These are phyloP conservation scores for Quercus lobata DNA, from an alignment of 331 rosid species.

Conservation along the genomic window DNA sequence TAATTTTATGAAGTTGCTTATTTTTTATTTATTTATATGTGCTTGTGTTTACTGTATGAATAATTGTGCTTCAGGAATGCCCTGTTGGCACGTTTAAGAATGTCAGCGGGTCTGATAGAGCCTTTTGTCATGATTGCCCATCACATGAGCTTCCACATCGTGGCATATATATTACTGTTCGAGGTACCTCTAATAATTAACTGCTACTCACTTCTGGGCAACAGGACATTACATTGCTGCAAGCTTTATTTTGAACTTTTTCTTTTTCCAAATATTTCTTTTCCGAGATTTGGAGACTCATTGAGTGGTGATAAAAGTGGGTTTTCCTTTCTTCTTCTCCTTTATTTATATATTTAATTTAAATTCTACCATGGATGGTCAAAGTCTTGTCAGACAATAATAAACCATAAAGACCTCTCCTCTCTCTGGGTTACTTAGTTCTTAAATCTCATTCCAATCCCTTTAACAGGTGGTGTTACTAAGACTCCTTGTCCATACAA, in stretches of 20 bases:
- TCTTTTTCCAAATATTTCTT: not conserved
- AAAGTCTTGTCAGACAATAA: not conserved
- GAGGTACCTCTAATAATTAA: conserved; percentile 56
- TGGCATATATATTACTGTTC: conserved; percentile 56
- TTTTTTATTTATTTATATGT: not conserved
- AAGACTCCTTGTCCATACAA: conserved; percentile 86
- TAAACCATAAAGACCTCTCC: not conserved
- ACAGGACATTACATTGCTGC: not conserved
- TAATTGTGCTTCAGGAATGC: conserved; percentile 70
- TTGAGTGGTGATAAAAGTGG: not conserved
- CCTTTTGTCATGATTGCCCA: conserved; percentile 70
- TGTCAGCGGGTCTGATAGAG: conserved; percentile 71
- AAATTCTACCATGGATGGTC: not conserved
- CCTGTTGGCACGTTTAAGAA: conserved; percentile 92
- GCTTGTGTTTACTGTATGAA: conserved; percentile 5
- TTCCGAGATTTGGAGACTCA: not conserved
- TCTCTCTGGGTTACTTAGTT: not conserved
- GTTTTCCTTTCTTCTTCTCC: not conserved
- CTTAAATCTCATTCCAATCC: not conserved
- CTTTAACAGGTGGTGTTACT: conserved; percentile 73
- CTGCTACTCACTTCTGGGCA: conserved; percentile 4
- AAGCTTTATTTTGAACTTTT: not conserved
- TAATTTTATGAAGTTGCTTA: not conserved
- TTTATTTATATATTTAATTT: not conserved
- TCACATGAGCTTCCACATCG: conserved; percentile 73